Base-by-base conservation (phyloP, 2,329 filamentous ascomycete genomes). In the Trichoderma sp. region DNA sequence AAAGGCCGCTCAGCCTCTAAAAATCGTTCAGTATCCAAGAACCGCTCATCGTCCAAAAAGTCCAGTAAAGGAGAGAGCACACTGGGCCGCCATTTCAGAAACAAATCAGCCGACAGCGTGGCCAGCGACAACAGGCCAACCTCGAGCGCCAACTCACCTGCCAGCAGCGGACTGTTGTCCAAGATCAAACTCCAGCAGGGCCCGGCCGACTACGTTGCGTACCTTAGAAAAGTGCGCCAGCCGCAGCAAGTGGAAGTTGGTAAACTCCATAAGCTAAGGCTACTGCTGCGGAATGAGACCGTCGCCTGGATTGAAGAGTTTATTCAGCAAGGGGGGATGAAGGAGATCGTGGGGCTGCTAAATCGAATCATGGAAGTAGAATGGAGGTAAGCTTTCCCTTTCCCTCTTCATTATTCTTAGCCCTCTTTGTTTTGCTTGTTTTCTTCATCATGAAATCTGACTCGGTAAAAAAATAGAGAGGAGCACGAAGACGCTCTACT, bases 291-390 rank as follows among this genome's bases (percentile, higher is more conserved):
- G 21, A 98, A 98, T 76, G 96, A 99, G 82, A 97, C 95, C 0
- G 93, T 99, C 6, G 88, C 91, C 14, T 99, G 96, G 96, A 96
- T 96, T 3, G 93, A 98, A 77, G 88, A 90, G 14, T 99, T 98
- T 78, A 93, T 98, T 74, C 86, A 89, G 52, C 90, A 94, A 72
- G 94, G 93, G 19, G 96, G 96, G 24, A 97, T 98, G 94, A 88
- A 91, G 73, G 93, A 97, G 79, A 92, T 98, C 72, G 91, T 97
- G 43, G 89, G 88, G 49, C 83, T 98, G 67, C 84, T 98, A 59
- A 91, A 97, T 79, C 89, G 95, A n/a, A 97, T 95, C 74, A 94
- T 97, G 87, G 91, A 91, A 63, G 90, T 99, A 40, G 96, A 98
- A 79, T 99, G 96, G 95, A 93, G 94, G 92, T 94, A 69, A 68